Conservation (phyloP, 2,329 filamentous ascomycete species). For the Knoxdaviesia proteae region DNA sequence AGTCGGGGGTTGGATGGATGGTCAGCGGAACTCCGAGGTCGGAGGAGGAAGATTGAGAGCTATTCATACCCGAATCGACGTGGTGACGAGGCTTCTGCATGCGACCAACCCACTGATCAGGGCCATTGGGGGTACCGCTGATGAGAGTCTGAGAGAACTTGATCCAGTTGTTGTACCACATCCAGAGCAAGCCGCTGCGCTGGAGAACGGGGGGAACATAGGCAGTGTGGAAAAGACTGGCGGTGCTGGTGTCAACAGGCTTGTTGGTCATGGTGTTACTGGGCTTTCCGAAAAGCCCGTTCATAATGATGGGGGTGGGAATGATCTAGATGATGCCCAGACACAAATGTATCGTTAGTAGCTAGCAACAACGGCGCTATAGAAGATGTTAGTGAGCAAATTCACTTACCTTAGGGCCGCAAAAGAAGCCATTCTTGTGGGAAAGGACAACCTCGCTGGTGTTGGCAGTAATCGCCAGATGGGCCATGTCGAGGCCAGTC, state of each 20-base stretch:
- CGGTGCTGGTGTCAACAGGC: slow-evolving; percentile 23
- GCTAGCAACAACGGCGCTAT: neutral
- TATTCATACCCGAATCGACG: slow-evolving; percentile 13
- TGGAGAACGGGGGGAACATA: slow-evolving; percentile 26
- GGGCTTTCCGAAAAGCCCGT: neutral
- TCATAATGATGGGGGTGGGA: slow-evolving; percentile 1
- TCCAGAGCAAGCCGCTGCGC: slow-evolving; percentile 20
- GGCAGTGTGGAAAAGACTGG: slow-evolving; percentile 28
- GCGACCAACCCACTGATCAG: slow-evolving; percentile 26
- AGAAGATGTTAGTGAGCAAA: neutral
- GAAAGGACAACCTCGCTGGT: slow-evolving; percentile 21
- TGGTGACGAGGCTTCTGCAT: slow-evolving; percentile 17
- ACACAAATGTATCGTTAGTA: no score
- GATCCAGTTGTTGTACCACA: slow-evolving; percentile 23
- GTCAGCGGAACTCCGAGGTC: neutral
- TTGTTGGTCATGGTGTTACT: slow-evolving; percentile 14
- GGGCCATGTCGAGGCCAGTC: slow-evolving; percentile 22
- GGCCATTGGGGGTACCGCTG: slow-evolving; percentile 22
- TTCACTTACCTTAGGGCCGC: slow-evolving; percentile 18
- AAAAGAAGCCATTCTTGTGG: slow-evolving; percentile 23
- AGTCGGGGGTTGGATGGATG: neutral
- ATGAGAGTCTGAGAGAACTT: slow-evolving; percentile 20
- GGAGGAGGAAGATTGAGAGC: neutral
- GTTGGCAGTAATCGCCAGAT: slow-evolving; percentile 21
- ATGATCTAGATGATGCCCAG: neutral